These are phyloP conservation scores for Exophiala sideris DNA, from an alignment of 2,329 filamentous ascomycete species.

Conservation along the genomic window DNA sequence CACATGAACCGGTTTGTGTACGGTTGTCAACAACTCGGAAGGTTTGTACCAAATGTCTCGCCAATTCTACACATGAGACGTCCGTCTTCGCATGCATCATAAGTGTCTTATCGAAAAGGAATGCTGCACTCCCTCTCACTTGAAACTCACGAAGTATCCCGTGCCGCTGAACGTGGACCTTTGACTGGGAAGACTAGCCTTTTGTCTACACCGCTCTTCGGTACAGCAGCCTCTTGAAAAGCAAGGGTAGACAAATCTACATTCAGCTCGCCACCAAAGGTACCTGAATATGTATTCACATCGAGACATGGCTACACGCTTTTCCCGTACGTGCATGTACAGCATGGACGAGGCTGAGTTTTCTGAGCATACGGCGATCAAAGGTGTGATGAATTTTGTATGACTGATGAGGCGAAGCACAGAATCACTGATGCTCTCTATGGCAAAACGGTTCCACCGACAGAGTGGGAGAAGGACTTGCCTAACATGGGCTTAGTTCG, in stretches of 20 bases:
- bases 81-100: conserved; percentile 3
- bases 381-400: neutral
- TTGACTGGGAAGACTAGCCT: conserved; percentile 5
- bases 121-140: conserved; percentile 1
- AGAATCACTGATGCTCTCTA: neutral
- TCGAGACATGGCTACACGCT: no score
- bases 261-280: conserved; percentile 8
- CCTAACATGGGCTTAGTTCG: conserved; percentile 9
- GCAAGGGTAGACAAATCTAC: neutral
- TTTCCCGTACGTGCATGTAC: no score
- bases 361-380: neutral
- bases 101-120: conserved; percentile 2
- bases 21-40: no score
- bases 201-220: conserved; percentile 19
- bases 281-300: neutral
- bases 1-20: no score
- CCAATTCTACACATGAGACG: conserved; percentile 11
- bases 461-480: conserved; percentile 14
- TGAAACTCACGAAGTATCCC: conserved; percentile 1
- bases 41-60: no score
- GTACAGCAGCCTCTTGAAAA: neutral
- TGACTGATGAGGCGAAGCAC: conserved; percentile 13
- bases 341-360: neutral
- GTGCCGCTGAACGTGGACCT: conserved; percentile 8
- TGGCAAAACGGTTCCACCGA: neutral